Conservation (phyloP, 108 stramenopile genomes). For the Nitzschia palea region DNA sequence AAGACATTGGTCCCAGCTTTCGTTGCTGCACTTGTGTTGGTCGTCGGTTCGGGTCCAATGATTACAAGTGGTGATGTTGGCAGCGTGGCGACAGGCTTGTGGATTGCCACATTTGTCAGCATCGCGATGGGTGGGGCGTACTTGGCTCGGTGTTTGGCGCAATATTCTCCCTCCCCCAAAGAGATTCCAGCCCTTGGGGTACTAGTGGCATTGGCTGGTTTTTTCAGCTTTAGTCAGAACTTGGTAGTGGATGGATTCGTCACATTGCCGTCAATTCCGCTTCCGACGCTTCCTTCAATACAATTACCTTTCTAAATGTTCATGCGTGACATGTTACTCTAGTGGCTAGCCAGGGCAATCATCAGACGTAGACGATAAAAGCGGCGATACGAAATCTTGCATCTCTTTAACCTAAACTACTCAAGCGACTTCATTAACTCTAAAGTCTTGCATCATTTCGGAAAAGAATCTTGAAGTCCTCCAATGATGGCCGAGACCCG, state of each 20-base stretch:
- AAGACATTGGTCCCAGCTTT: conserved; percentile 70
- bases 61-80: conserved; percentile 73
- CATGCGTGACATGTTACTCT: no score
- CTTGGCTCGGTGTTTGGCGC: conserved; percentile 61
- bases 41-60: conserved; percentile 75
- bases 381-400: no score
- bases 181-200: conserved; percentile 83
- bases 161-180: conserved; percentile 75
- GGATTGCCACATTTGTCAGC: conserved; percentile 70
- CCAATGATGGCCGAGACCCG: conserved; percentile 62
- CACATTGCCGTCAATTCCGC: conserved; percentile 46
- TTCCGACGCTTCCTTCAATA: conserved; percentile 28
- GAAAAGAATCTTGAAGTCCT: conserved; percentile 78
- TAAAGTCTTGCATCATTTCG: no score
- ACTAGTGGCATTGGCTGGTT: conserved; percentile 81
- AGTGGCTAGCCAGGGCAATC: no score
- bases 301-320: conserved; percentile 22
- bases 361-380: no score
- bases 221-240: conserved; percentile 83
- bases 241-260: conserved; percentile 85
- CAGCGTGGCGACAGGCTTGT: conserved; percentile 64
- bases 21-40: conserved; percentile 64
- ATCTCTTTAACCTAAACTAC: no score
- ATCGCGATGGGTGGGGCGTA: conserved; percentile 69
- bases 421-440: no score